phyloP scores from a whole-genome alignment of 352 stramenopile genomes.

The Phytophthora ohioensis region DNA sequence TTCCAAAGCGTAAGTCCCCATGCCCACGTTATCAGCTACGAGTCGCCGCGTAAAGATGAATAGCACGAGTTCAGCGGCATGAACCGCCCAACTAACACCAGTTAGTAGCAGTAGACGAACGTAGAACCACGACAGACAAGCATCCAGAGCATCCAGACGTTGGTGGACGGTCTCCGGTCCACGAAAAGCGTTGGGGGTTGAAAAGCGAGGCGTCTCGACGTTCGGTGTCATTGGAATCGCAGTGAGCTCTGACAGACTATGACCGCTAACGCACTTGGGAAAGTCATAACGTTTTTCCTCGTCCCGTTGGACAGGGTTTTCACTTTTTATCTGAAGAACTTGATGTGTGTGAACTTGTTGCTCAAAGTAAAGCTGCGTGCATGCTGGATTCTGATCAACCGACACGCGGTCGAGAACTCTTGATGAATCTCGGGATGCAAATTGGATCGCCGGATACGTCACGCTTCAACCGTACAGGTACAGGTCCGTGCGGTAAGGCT shows the following conservation, averaged over 20 bases:
- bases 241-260: constrained; percentile 10
- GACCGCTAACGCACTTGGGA: constrained; percentile 1
- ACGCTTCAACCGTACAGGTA: neutral
- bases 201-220: neutral
- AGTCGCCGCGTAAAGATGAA: constrained; percentile 40
- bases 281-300: neutral
- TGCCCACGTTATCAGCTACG: constrained; percentile 32
- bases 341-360: constrained; percentile 8
- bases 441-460: neutral
- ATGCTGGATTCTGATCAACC: neutral
- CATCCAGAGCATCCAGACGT: constrained; percentile 26
- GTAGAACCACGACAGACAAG: constrained; percentile 32
- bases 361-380: neutral
- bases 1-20: constrained; percentile 28
- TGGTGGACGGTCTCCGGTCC: constrained; percentile 15
- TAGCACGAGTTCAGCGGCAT: constrained; percentile 45
- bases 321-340: constrained; percentile 2
- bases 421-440: constrained; percentile 17
- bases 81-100: constrained; percentile 42
- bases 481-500: neutral
- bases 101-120: constrained; percentile 41
- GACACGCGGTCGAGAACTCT: constrained; percentile 9
- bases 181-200: neutral
- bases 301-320: constrained; percentile 8
- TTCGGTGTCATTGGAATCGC: constrained; percentile 9